These are phyloP conservation scores for Aristolochia contorta DNA, from an alignment of 164 flowering plant genomes.

Conservation along the genomic window DNA sequence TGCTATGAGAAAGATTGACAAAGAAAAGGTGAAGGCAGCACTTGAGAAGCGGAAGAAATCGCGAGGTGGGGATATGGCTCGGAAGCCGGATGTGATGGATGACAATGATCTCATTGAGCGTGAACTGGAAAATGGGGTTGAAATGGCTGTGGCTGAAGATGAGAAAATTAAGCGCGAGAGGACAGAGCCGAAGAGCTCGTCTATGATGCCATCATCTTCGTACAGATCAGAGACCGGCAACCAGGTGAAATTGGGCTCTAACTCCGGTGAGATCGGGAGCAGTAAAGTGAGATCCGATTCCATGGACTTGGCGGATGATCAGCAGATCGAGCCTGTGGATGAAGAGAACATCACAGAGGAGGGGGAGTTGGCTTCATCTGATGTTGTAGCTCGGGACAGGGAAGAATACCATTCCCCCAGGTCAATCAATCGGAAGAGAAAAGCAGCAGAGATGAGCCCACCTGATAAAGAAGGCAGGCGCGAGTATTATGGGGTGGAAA, in stretches of 20 bases:
- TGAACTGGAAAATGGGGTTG: slow-evolving; percentile 83
- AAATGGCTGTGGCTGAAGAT: slow-evolving; percentile 45
- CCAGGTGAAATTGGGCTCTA: too few relatives aligned
- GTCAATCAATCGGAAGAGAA: slow-evolving; percentile 33
- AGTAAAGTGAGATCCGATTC: too few relatives aligned
- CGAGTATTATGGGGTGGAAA: slow-evolving; percentile 2
- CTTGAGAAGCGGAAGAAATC: slow-evolving; percentile 59
- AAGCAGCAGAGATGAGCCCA: slow-evolving; percentile 16
- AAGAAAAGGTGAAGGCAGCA: slow-evolving; percentile 71
- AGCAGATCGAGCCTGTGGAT: neutral
- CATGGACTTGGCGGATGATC: too few relatives aligned
- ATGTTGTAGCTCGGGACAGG: slow-evolving; percentile 19
- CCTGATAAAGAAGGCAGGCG: neutral
- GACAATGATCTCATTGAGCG: slow-evolving; percentile 83
- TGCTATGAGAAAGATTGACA: slow-evolving; percentile 51
- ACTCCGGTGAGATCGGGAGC: slow-evolving; percentile 5
- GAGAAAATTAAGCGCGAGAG: slow-evolving; percentile 51
- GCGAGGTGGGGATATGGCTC: slow-evolving; percentile 34
- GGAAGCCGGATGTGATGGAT: slow-evolving; percentile 57
- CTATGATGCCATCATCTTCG: slow-evolving; percentile 5
- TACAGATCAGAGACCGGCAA: slow-evolving; percentile 11
- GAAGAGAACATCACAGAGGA: slow-evolving; percentile 32
- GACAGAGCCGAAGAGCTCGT: slow-evolving; percentile 46
- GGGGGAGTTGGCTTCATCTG: slow-evolving; percentile 36
- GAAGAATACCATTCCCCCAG: slow-evolving; percentile 34